These are phyloP conservation scores for Imleria badia DNA, from an alignment of 768 basidiomycete genomes.

Conservation along the genomic window DNA sequence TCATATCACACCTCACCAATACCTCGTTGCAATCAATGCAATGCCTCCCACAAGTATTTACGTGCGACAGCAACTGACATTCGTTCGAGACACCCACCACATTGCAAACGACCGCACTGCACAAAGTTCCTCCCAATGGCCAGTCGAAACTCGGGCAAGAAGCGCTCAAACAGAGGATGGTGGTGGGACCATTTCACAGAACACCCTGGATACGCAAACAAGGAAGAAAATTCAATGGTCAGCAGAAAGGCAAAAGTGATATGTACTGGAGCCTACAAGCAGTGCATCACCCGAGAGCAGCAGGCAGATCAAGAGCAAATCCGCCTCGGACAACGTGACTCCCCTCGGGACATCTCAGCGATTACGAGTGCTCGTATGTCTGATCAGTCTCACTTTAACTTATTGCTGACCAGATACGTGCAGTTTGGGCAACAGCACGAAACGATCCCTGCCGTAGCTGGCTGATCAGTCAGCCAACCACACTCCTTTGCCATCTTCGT, in stretches of 20 bases:
- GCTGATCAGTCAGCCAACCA: too few relatives aligned
- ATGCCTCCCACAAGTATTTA: too few relatives aligned
- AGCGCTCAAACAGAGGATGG: not conserved
- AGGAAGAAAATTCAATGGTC: not conserved
- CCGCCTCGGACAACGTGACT: not conserved
- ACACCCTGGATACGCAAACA: conserved; percentile 1
- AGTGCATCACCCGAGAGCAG: not conserved
- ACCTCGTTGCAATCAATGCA: not conserved
- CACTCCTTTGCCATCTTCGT: too few relatives aligned
- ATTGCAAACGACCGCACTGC: too few relatives aligned
- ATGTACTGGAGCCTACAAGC: not conserved
- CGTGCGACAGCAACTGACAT: not conserved
- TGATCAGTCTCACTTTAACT: not conserved
- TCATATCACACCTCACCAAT: too few relatives aligned
- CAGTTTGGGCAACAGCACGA: conserved; percentile 12
- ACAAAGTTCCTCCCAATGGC: too few relatives aligned
- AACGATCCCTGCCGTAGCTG: not conserved
- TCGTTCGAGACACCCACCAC: too few relatives aligned
- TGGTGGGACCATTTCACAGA: not conserved
- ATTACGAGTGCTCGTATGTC: conserved; percentile 1
- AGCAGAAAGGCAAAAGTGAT: conserved; percentile 6
- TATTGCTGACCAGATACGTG: not conserved
- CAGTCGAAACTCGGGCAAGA: not conserved
- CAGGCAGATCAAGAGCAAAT: conserved; percentile 2
- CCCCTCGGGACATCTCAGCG: not conserved